Conservation (phyloP, 192 early-diverging fungal genomes). For the Paraglomus brasilianum region DNA sequence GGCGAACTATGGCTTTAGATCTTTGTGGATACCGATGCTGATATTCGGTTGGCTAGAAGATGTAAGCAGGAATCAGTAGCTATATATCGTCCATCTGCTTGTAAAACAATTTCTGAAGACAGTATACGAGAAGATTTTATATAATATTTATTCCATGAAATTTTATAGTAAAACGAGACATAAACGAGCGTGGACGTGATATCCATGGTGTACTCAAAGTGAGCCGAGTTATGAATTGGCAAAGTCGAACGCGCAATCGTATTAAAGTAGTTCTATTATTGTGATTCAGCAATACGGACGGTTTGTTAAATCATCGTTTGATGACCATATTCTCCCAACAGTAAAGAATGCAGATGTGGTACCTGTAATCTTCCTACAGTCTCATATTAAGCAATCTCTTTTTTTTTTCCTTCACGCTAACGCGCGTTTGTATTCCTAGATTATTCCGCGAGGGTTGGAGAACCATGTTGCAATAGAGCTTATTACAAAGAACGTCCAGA, state of each 20-base stretch:
- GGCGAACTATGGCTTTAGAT: conserved; percentile 50
- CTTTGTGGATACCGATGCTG: conserved; percentile 94
- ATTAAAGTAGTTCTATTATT: background rate
- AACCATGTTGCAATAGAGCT: conserved; percentile 91
- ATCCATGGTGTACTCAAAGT: conserved; percentile 77
- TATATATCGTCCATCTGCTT: background rate
- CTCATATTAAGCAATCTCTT: background rate
- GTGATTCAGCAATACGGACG: conserved; percentile 72
- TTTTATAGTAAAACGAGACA: conserved; percentile 80
- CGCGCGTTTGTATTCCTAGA: conserved; percentile 43
- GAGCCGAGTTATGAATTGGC: conserved; percentile 14
- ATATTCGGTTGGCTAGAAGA: conserved; percentile 85
- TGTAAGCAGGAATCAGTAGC: conserved; percentile 44
- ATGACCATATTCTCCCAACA: conserved; percentile 88
- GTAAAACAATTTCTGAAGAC: background rate
- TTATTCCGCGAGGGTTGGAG: conserved; percentile 89
- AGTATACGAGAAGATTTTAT: background rate
- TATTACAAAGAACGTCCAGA: conserved; percentile 84
- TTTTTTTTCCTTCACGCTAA: background rate
- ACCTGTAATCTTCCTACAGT: conserved; percentile 19
- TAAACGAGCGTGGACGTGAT: conserved; percentile 86
- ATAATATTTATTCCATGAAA: background rate
- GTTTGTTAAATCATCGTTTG: conserved; percentile 94
- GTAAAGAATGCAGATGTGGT: conserved; percentile 90
- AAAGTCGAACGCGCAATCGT: background rate